Evolutionary conservation across 2,329 filamentous ascomycete genomes (phyloP).

Genomic region (Pseudocercospora macadamiae): DNA sequence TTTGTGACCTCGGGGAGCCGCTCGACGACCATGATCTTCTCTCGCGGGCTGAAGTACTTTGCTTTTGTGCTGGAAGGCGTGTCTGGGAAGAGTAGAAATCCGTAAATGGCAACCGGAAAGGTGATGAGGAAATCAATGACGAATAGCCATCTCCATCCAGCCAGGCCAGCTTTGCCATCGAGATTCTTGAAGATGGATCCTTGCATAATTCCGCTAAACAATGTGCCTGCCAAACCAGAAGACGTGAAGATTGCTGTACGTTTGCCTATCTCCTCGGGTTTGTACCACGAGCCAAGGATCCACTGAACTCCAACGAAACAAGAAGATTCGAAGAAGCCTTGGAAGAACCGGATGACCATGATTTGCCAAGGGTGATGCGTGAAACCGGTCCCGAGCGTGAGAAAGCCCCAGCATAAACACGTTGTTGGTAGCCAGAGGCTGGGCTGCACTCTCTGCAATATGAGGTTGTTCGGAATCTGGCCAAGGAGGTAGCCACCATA

Average conservation of each 20-base stretch:
- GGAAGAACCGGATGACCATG: slow-evolving; percentile 61
- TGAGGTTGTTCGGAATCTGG: slow-evolving; percentile 64
- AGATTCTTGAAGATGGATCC: slow-evolving; percentile 52
- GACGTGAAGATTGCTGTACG: slow-evolving; percentile 64
- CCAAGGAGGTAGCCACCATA: slow-evolving; percentile 53
- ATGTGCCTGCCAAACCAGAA: slow-evolving; percentile 61
- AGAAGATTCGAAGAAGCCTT: slow-evolving; percentile 37
- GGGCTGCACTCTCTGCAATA: slow-evolving; percentile 65
- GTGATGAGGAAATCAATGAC: slow-evolving; percentile 62
- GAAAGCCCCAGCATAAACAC: slow-evolving; percentile 62
- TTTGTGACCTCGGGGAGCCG: slow-evolving; percentile 31
- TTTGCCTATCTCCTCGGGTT: slow-evolving; percentile 54
- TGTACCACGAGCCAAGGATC: slow-evolving; percentile 33
- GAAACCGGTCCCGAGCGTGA: slow-evolving; percentile 59
- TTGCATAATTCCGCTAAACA: slow-evolving; percentile 67
- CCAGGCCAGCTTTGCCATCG: slow-evolving; percentile 53
- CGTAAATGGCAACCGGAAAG: slow-evolving; percentile 58
- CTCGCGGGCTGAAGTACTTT: slow-evolving; percentile 43
- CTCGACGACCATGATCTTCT: slow-evolving; percentile 27
- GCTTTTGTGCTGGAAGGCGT: slow-evolving; percentile 55
- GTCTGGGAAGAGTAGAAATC: slow-evolving; percentile 59
- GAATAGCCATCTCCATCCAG: slow-evolving; percentile 63
- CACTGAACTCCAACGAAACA: slow-evolving; percentile 35
- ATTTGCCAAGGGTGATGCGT: slow-evolving; percentile 56
- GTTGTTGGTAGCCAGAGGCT: slow-evolving; percentile 53